phyloP scores from a whole-genome alignment of 2,329 filamentous ascomycete species.

The Hymenoscyphus linearis region DNA sequence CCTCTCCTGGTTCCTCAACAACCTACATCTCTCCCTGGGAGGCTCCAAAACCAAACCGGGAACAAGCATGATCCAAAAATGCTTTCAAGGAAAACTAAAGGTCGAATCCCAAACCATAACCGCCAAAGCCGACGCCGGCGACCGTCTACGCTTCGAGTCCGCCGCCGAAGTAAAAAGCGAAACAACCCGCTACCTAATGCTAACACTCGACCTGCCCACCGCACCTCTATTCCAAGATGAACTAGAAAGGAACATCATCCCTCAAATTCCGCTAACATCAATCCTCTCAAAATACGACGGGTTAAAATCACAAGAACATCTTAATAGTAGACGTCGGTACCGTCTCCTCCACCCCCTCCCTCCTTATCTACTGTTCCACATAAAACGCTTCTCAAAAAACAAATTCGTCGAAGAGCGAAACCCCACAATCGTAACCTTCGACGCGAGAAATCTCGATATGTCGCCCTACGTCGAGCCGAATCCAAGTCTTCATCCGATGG shows the following conservation, averaged over 20 bases:
- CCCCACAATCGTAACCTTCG: slow-evolving; percentile 96
- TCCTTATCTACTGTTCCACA: slow-evolving; percentile 86
- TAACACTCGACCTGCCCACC: slow-evolving; percentile 87
- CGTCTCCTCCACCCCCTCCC: slow-evolving; percentile 85
- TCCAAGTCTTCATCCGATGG: slow-evolving; percentile 60
- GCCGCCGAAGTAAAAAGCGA: slow-evolving; percentile 75
- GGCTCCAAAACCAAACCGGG: slow-evolving; percentile 82
- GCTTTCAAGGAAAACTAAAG: slow-evolving; percentile 89
- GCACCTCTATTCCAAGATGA: slow-evolving; percentile 96
- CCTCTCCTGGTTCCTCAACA: slow-evolving; percentile 94
- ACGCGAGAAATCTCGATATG: slow-evolving; percentile 78
- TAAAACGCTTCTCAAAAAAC: slow-evolving; percentile 95
- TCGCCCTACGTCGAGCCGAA: slow-evolving; percentile 88
- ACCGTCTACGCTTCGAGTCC: slow-evolving; percentile 89
- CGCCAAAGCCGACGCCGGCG: slow-evolving; percentile 78
- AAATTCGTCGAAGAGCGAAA: slow-evolving; percentile 96
- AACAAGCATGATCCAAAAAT: slow-evolving; percentile 80
- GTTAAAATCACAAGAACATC: slow-evolving; percentile 76
- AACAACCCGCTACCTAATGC: slow-evolving; percentile 75
- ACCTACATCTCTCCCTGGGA: slow-evolving; percentile 85
- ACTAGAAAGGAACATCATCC: slow-evolving; percentile 91
- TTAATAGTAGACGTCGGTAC: slow-evolving; percentile 83
- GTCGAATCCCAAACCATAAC: slow-evolving; percentile 94
- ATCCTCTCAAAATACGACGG: slow-evolving; percentile 94
- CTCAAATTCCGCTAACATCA: slow-evolving; percentile 75